A percentile compares a stretch with the other conserved stretches of the same genome.
phyloP scores from a whole-genome alignment of 192 early-diverging fungal genomes.

The Entomortierella lignicola region DNA sequence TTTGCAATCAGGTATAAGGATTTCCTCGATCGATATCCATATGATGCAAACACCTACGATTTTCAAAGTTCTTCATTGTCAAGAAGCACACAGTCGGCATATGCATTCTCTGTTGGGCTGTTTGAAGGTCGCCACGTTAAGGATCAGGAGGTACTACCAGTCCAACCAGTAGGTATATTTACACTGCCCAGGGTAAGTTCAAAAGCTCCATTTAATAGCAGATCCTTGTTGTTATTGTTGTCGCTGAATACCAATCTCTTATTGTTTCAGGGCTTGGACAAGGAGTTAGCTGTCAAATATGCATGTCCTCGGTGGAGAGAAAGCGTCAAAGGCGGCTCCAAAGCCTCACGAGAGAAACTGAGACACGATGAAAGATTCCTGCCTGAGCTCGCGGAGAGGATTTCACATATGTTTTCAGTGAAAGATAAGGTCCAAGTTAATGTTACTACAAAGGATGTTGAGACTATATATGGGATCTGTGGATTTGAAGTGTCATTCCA shows the following conservation, averaged over 20 bases:
- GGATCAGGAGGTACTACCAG: background rate
- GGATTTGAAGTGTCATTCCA: slow-evolving; percentile 35
- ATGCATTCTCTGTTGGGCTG: slow-evolving; percentile 23
- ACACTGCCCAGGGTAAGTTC: slow-evolving; percentile 29
- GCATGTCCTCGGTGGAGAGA: slow-evolving; percentile 45
- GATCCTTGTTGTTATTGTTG: background rate
- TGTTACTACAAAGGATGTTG: slow-evolving; percentile 27
- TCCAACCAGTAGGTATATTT: slow-evolving; percentile 35
- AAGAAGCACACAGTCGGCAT: slow-evolving; percentile 33
- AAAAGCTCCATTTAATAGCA: background rate
- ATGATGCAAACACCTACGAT: slow-evolving; percentile 29
- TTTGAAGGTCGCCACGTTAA: slow-evolving; percentile 15
- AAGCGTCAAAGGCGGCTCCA: slow-evolving; percentile 11
- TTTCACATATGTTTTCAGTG: slow-evolving; percentile 6
- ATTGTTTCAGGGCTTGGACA: slow-evolving; percentile 23
- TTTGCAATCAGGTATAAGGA: slow-evolving; percentile 19
- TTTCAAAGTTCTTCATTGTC: slow-evolving; percentile 28
- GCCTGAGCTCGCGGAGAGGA: slow-evolving; percentile 6
- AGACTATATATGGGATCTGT: slow-evolving; percentile 26
- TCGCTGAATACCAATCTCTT: background rate
- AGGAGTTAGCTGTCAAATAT: slow-evolving; percentile 47
- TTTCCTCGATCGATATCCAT: slow-evolving; percentile 32
- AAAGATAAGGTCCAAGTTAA: background rate
- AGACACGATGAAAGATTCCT: slow-evolving; percentile 10
- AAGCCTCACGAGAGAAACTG: slow-evolving; percentile 4